Evolutionary conservation across 164 flowering plant species (phyloP), one percentile per base, ranked within the genome.

Genomic region (Umbilicus rupestris): DNA sequence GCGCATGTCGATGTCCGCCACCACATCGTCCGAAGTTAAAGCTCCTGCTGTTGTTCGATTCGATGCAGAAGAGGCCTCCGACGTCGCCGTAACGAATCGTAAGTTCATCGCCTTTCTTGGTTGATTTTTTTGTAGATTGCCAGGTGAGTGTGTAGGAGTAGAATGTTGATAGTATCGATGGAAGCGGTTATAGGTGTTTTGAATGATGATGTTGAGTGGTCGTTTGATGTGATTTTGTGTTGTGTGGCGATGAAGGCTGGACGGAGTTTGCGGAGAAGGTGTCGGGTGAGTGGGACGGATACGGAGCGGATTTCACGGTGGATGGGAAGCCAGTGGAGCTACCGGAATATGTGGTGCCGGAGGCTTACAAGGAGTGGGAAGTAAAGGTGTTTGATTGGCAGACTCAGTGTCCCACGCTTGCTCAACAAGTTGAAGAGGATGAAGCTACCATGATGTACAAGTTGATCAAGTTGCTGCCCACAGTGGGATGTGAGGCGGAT

Each of bases 401-500:
- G 71, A 94, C 93, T 9, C 97, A 90, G 59, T 90, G 97, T 79
- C 96, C 98, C 0, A 89, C 97, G 22, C 88, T 94, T 33, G 97
- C 96, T 2, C 71, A 77, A 28, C 67, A 82, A 7, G 29, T 7
- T 11, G 60, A 66, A 5, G 71, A 75, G 31, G 72, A 78, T 11
- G n/a, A n/a, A n/a, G 50, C 12, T 57, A 4, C 45, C 60, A 73
- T 90, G 75, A 2, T 67, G 10, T 94, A 89, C 82, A 94, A 85
- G 72, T 46, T 79, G 66, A 84, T 91, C 28, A 81, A 84, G 77
- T 73, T 94, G 46, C 87, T 94, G 46, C 97, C 99, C 2, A 94
- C 99, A 3, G 97, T 94, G 31, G 99, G 97, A 20, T 94, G 99
- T 71, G 99, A 94, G 78, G 99, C 97, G n/a, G 99, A 94, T 79